Percentiles rank a stretch among this genome's conserved stretches.
Conservation (phyloP, 2,329 filamentous ascomycete species). For the Pseudogymnoascus sp. region DNA sequence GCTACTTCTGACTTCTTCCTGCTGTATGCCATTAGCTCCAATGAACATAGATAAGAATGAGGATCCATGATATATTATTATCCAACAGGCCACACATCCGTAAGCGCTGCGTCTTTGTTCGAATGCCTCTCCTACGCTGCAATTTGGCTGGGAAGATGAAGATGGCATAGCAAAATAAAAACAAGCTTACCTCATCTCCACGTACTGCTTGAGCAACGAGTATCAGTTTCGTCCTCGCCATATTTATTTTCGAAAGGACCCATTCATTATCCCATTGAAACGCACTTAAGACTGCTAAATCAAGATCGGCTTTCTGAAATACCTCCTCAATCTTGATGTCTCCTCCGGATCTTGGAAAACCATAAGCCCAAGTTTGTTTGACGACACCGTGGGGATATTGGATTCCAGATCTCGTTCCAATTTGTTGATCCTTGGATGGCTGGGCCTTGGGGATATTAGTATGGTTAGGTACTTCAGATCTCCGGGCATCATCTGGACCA, state of each 20-base stretch:
- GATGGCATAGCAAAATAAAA: background rate
- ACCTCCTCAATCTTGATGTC: constrained; percentile 88
- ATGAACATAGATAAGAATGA: background rate
- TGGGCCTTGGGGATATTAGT: background rate
- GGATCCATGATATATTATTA: too few relatives aligned
- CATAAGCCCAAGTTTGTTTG: constrained; percentile 71
- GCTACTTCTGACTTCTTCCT: constrained; percentile 41
- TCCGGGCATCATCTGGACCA: background rate
- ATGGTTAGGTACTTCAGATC: background rate
- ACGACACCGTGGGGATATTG: constrained; percentile 49
- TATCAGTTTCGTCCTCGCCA: constrained; percentile 50
- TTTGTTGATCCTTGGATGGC: constrained; percentile 12
- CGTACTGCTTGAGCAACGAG: constrained; percentile 49
- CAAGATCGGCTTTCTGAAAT: constrained; percentile 61
- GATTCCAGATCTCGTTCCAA: constrained; percentile 16
- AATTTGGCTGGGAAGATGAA: background rate
- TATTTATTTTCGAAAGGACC: constrained; percentile 64
- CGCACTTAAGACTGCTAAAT: constrained; percentile 74
- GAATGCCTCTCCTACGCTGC: constrained; percentile 33
- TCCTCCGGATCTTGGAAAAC: constrained; percentile 50
- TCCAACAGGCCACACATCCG: too few relatives aligned
- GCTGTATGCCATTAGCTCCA: constrained; percentile 30
- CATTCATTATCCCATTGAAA: constrained; percentile 81
- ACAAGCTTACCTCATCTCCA: constrained; percentile 41
- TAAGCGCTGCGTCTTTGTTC: constrained; percentile 1